phyloP scores from a whole-genome alignment of 148 eudicot species.

The Diospyros lotus region DNA sequence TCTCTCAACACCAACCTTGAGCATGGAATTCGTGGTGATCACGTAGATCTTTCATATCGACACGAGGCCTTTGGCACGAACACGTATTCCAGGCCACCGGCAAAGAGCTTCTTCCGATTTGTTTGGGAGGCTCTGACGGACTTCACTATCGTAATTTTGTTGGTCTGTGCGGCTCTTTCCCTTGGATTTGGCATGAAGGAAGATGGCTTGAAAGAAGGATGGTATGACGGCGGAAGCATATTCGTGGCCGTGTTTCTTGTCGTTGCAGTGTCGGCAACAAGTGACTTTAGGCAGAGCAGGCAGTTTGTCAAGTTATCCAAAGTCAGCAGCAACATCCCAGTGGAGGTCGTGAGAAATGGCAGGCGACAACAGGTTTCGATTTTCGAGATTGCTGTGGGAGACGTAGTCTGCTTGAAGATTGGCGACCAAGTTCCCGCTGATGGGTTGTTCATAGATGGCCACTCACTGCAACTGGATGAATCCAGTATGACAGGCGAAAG shows the following conservation, averaged over 20 bases:
- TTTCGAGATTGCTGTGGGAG: background rate
- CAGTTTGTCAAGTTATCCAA: constrained; percentile 6
- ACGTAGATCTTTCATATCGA: background rate
- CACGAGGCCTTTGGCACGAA: constrained; percentile 8
- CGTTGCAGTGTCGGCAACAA: background rate
- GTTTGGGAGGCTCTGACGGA: constrained; percentile 20
- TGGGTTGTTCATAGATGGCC: constrained; percentile 9
- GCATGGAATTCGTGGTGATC: constrained; percentile 9
- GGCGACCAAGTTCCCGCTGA: constrained; percentile 15
- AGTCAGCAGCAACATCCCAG: background rate
- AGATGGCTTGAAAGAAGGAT: constrained; percentile 18
- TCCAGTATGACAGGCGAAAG: constrained; percentile 10
- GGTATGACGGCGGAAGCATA: constrained; percentile 33
- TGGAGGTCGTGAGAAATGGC: background rate
- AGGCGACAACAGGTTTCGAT: background rate
- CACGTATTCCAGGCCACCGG: constrained; percentile 6
- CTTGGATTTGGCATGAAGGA: constrained; percentile 15
- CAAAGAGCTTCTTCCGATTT: constrained; percentile 9
- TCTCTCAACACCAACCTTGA: constrained; percentile 15
- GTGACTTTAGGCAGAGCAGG: constrained; percentile 1
- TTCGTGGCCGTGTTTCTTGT: constrained; percentile 1
- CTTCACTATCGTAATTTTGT: constrained; percentile 2
- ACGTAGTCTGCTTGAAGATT: constrained; percentile 2
- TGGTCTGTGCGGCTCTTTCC: constrained; percentile 6
- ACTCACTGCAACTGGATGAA: constrained; percentile 9